phyloP scores from a whole-genome alignment of 78 protist species.

The Dictyostelium discoideum region dicty_2.7 NC_007088.5:6463001-6463500 shows the following conservation, averaged over 20 bases:
- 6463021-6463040: not conserved
- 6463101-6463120: slow-evolving; percentile 62
- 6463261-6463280: slow-evolving; percentile 29
- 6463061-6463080: not conserved
- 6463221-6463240: slow-evolving; percentile 24
- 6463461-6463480: not conserved
- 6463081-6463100: slow-evolving; percentile 39
- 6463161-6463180: slow-evolving; percentile 57
- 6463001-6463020: slow-evolving; percentile 27
- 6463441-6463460: slow-evolving; percentile 11
- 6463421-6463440: slow-evolving; percentile 45
- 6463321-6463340: not conserved
- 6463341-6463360: slow-evolving; percentile 29
- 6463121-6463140: slow-evolving; percentile 49
- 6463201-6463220: slow-evolving; percentile 24
- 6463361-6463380: slow-evolving; percentile 56
- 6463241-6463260: slow-evolving; percentile 66
- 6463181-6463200: slow-evolving; percentile 58
- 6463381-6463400: slow-evolving; percentile 60
- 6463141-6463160: slow-evolving; percentile 26
- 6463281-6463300: slow-evolving; percentile 50
- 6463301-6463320: slow-evolving; percentile 39
- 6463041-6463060: not conserved
- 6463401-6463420: slow-evolving; percentile 35
- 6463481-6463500: slow-evolving; percentile 30